A percentile compares a stretch with the other conserved stretches of the same genome.
Evolutionary conservation across 2,329 filamentous ascomycete genomes (phyloP).

Genomic region (Tolypocladium sp.): DNA sequence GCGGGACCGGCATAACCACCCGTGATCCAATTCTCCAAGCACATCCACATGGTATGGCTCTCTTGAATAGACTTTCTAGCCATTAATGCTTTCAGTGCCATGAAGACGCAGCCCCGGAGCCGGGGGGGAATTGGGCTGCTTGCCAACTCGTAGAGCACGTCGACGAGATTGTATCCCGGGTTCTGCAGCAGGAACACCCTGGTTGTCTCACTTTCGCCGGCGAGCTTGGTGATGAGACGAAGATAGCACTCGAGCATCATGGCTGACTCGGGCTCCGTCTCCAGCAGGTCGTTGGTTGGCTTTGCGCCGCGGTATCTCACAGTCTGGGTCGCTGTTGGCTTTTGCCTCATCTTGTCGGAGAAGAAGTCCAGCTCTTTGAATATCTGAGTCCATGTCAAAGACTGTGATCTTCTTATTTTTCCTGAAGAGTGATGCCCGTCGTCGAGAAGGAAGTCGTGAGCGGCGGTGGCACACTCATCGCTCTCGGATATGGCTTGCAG

Average conservation of each 20-base stretch:
- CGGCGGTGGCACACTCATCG: slow-evolving; percentile 70
- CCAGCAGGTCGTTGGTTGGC: slow-evolving; percentile 56
- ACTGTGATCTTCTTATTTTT: slow-evolving; percentile 73
- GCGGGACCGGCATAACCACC: slow-evolving; percentile 40
- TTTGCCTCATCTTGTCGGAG: slow-evolving; percentile 67
- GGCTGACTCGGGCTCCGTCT: slow-evolving; percentile 82
- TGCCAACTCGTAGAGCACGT: slow-evolving; percentile 69
- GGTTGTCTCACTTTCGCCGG: slow-evolving; percentile 61
- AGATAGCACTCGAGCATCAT: slow-evolving; percentile 96
- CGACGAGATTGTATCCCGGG: slow-evolving; percentile 57
- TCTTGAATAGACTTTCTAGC: slow-evolving; percentile 60
- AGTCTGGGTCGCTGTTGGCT: slow-evolving; percentile 38
- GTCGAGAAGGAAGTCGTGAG: slow-evolving; percentile 83
- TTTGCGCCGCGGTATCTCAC: slow-evolving; percentile 47
- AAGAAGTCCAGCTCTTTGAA: slow-evolving; percentile 85
- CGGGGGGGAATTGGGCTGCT: slow-evolving; percentile 68
- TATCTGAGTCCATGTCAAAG: slow-evolving; percentile 88
- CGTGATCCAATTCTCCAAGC: slow-evolving; percentile 71
- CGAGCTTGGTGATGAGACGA: slow-evolving; percentile 75
- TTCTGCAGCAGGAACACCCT: slow-evolving; percentile 64
- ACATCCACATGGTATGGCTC: slow-evolving; percentile 68
- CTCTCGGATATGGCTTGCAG: slow-evolving; percentile 79
- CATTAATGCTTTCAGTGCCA: slow-evolving; percentile 66
- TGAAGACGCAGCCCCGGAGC: slow-evolving; percentile 76
- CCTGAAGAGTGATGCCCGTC: slow-evolving; percentile 66